Evolutionary conservation across 805 yeast genomes (phyloP).

Genomic region (Candida stauntonica): DNA sequence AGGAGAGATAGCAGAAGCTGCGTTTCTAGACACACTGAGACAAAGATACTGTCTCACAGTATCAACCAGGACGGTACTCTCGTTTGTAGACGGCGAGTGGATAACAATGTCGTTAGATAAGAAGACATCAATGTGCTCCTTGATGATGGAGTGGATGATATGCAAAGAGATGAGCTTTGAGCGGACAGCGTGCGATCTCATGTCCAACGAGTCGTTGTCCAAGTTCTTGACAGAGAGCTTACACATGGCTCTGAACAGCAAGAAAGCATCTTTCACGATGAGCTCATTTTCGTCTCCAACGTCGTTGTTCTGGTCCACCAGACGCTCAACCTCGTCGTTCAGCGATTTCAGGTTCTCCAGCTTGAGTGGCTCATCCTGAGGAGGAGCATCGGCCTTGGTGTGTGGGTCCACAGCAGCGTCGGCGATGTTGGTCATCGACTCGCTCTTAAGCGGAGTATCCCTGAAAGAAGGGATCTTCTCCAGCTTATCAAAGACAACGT

Average conservation of each 20-base stretch:
- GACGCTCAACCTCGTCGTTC: conserved; percentile 51
- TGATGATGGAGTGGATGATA: conserved; percentile 78
- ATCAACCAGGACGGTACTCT: conserved; percentile 61
- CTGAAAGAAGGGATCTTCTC: conserved; percentile 31
- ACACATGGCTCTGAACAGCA: conserved; percentile 92
- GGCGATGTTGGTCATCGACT: conserved; percentile 27
- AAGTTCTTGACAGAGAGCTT: conserved; percentile 81
- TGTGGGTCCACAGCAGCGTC: conserved; percentile 20
- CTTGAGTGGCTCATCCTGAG: conserved; percentile 42
- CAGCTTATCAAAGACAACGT: conserved; percentile 76
- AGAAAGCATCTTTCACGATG: conserved; percentile 83
- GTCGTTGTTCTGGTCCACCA: conserved; percentile 45
- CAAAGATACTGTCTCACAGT: conserved; percentile 84
- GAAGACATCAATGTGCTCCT: conserved; percentile 81
- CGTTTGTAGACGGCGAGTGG: conserved; percentile 44
- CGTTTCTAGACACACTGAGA: conserved; percentile 80
- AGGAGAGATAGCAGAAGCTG: conserved; percentile 86
- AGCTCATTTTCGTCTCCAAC: conserved; percentile 57
- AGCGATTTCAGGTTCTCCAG: conserved; percentile 55
- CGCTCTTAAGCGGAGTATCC: conserved; percentile 15
- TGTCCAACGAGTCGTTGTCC: conserved; percentile 71
- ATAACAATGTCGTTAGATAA: conserved; percentile 53
- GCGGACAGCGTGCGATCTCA: conserved; percentile 89
- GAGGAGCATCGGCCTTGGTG: conserved; percentile 3
- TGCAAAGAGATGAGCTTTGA: conserved; percentile 87